Percentiles rank a stretch among this genome's conserved stretches.
Conservation (phyloP, 495 filamentous ascomycete species). For the Hyaloscypha bicolor region DNA sequence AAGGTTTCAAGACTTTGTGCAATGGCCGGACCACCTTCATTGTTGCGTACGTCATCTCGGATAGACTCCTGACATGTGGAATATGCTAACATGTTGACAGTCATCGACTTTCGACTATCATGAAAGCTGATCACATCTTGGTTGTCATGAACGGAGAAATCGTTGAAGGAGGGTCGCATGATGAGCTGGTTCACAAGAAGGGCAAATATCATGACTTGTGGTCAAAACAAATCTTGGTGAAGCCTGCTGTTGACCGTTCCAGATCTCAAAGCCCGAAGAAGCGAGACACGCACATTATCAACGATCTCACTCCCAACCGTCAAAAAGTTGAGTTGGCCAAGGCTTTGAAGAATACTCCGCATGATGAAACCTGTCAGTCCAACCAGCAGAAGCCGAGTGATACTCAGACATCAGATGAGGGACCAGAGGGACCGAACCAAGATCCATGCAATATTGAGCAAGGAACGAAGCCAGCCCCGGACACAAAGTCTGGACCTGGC, state of each 20-base stretch:
- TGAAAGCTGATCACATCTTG: conserved; percentile 69
- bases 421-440: not conserved
- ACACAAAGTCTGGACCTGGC: not conserved
- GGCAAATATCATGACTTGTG: conserved; percentile 67
- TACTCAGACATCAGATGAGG: not conserved
- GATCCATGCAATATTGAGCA: not conserved
- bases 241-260: conserved; percentile 41
- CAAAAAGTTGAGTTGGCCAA: conserved; percentile 41
- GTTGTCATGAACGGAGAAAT: conserved; percentile 67
- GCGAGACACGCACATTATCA: conserved; percentile 40
- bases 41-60: conserved; percentile 53
- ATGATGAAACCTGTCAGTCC: conserved; percentile 3
- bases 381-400: not conserved
- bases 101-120: conserved; percentile 70
- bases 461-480: conserved; percentile 14
- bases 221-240: conserved; percentile 59
- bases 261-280: conserved; percentile 30
- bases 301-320: conserved; percentile 41
- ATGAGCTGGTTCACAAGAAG: conserved; percentile 54
- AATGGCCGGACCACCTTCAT: conserved; percentile 62
- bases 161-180: conserved; percentile 65
- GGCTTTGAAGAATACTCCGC: conserved; percentile 27
- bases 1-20: conserved; percentile 60
- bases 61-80: not conserved
- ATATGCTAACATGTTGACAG: conserved; percentile 29